Base-by-base conservation (phyloP, 805 yeast genomes). In the Kazachstania kunashirensis region DNA sequence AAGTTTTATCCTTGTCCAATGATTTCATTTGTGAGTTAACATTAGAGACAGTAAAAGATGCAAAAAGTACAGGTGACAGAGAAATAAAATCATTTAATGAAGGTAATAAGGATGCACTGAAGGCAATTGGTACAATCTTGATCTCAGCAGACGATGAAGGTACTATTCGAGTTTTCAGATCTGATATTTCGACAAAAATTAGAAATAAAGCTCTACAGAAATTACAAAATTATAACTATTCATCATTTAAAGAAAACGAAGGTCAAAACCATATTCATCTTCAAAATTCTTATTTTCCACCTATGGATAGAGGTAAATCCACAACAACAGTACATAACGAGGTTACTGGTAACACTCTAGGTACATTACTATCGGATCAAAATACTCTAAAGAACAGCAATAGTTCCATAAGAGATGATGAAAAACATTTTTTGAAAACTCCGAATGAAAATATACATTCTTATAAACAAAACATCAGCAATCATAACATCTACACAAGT, bases 61-160 rank as follows among this genome's bases (percentile, higher is more conserved):
- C 15, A 11, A 12, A 11, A 13, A 11, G 23, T 12, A n/a, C n/a
- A 3, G 28, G 17, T 17, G 6, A 25, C 12, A 15, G 8, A 16
- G 17, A 11, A 19, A 14, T 17, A 7, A 5, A 14, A 12, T 23
- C 28, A 1, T 7, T 21, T 6, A 14, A 28, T 24, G 28, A 17
- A 5, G 13, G 16, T 17, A 18, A 31, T 15, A 12, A 31, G 4
- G 25, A 57, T 6, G 49, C 51, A 8, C 49, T 47, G 12, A 52
- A 55, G 13, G 47, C 48, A 9, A 58, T 62, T 32, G 68, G 67
- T 3, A 47, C 58, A 1, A 77, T 85, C 27, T 73, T 85, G 14
- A 78, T 86, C 2, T 77, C 92, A 0, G 75, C 89, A 0, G 96
- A 86, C 56, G 71, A 73, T 37, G 59, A 65, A 21, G 95, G 95